Base-by-base conservation (phyloP, 306 rosid genomes). In the Calophaca sinica region DNA sequence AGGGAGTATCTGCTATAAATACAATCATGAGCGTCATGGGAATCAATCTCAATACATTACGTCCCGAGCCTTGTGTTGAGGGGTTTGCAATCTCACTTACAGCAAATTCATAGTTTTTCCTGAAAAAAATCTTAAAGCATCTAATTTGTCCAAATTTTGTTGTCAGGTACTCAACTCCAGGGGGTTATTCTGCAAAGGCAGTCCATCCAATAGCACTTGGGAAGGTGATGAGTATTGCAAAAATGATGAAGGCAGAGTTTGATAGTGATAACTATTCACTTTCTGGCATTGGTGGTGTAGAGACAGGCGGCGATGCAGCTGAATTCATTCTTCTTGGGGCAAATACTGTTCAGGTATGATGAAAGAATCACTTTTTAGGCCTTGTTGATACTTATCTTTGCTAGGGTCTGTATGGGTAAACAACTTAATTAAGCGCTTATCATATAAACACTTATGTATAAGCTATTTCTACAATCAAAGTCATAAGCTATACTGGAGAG, bases 1-100 rank as follows among this genome's bases (percentile, higher is more conserved):
- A 94, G 68, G 99, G 99, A 33, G 61, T 94, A 69, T 68, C 99
- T 29, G 99, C 99, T 54, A 94, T 94, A 59, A 94, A 92, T 76
- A 94, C 99, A 35, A 88, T 94, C 84, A 94, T 94, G 96, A 94
- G 99, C 28, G 97, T 92, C 68, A 94, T 94, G 99, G 99, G 97
- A 85, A 94, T 94, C 84, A 90, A 94, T 86, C 96, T 94, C 11
- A 46, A 69, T 9, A 91, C 90, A 4, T 84, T 94, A 80, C 96
- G 93, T 26, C 99, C 99, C 0, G 99, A 94, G 87, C 99, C 99
- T 73, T 91, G 96, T 62, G 99, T 94, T 12, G 99, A 94, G 86
- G 99, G 97, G 99, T 91, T 70, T 68, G 89, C 64, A 68, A 78
- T 78, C 79, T 82, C 46, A 62, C 81, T 53, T 49, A 33, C 15